Evolutionary conservation across 1,284 basidiomycete species (phyloP).

Genomic region (Cutaneotrichosporon curvatum): DNA sequence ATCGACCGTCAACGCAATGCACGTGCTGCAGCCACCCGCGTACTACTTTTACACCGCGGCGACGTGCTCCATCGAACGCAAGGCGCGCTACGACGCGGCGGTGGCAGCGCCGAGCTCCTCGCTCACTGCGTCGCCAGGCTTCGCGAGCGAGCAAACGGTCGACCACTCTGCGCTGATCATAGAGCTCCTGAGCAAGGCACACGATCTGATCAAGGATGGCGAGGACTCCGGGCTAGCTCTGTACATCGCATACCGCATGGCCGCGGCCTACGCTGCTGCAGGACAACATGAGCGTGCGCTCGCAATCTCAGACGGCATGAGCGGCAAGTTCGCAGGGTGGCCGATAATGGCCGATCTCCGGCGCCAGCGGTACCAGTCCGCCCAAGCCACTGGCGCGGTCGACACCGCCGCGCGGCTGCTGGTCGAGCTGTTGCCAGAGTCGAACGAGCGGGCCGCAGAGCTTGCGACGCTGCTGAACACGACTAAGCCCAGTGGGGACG

Average conservation of each 20-base stretch:
- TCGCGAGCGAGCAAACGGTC: conserved; percentile 78
- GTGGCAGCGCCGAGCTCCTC: conserved; percentile 48
- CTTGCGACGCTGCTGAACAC: conserved; percentile 63
- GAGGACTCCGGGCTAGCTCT: conserved; percentile 63
- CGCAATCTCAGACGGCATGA: conserved; percentile 79
- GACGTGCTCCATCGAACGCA: conserved; percentile 66
- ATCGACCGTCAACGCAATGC: conserved; percentile 40
- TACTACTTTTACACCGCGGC: conserved; percentile 87
- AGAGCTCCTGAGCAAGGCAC: conserved; percentile 84
- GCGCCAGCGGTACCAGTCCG: conserved; percentile 50
- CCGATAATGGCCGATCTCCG: not conserved
- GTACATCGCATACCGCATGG: conserved; percentile 81
- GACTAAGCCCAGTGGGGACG: conserved; percentile 56
- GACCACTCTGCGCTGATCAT: conserved; percentile 73
- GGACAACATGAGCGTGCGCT: conserved; percentile 72
- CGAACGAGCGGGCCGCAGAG: conserved; percentile 46
- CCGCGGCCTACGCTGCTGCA: conserved; percentile 58
- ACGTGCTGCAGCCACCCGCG: conserved; percentile 74
- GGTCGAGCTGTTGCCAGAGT: conserved; percentile 60
- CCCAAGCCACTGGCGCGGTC: conserved; percentile 64
- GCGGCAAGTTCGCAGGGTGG: conserved; percentile 61
- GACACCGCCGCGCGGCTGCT: conserved; percentile 64
- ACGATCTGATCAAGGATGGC: conserved; percentile 69
- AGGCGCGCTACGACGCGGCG: conserved; percentile 58
- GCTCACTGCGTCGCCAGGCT: conserved; percentile 46